A percentile compares a stretch with the other conserved stretches of the same genome.
Evolutionary conservation across 371 early-diverging fungal species (phyloP).

Genomic region (Zancudomyces culisetae): DNA sequence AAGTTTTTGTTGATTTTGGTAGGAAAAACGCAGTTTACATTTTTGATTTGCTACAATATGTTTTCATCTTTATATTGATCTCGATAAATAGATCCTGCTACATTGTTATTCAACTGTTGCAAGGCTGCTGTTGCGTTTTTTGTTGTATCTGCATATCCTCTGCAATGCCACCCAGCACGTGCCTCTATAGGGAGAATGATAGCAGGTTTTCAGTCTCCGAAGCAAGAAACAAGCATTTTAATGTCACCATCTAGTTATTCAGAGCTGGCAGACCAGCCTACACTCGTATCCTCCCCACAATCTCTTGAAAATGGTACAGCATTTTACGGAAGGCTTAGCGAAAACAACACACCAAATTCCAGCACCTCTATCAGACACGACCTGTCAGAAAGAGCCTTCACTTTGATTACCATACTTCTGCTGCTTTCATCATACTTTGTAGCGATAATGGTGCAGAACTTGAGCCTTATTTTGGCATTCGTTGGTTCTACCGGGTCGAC

Average conservation of each 20-base stretch:
- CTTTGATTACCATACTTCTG: slow-evolving; percentile 37
- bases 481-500: slow-evolving; percentile 98
- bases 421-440: slow-evolving; percentile 46
- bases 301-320: not conserved
- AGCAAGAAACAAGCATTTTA: not conserved
- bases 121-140: slow-evolving; percentile 76
- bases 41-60: no score
- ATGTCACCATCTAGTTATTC: not conserved
- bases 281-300: not conserved
- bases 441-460: slow-evolving; percentile 51
- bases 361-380: not conserved
- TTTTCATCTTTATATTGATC: slow-evolving; percentile 6
- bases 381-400: not conserved
- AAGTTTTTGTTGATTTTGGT: not conserved
- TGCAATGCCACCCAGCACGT: slow-evolving; percentile 94
- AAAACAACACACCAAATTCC: not conserved
- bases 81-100: slow-evolving; percentile 9
- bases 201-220: not conserved
- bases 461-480: slow-evolving; percentile 70
- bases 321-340: not conserved
- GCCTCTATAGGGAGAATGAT: slow-evolving; percentile 62
- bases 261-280: not conserved
- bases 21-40: no score
- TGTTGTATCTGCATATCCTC: slow-evolving; percentile 87
- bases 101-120: slow-evolving; percentile 60